Evolutionary conservation across 2,329 filamentous ascomycete genomes (phyloP), one percentile per base, ranked within the genome.

Genomic region (Penicillium palitans): DNA sequence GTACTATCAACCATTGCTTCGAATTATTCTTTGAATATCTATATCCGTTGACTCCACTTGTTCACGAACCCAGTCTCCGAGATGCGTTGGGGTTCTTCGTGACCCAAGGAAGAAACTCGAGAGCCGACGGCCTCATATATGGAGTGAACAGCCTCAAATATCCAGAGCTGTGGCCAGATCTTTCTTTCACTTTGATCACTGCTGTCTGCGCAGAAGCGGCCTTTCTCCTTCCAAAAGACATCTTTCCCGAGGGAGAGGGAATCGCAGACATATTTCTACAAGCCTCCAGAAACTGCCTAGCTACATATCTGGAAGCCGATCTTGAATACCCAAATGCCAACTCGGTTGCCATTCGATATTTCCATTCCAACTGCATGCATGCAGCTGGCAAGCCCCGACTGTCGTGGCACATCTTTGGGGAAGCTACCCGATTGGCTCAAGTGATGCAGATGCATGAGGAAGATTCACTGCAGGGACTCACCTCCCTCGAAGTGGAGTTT

Each of bases 401-500:
- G 21, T 79, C 78, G 5, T 80, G 78, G 76, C 76, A 79, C 48
- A 76, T 80, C 1, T 78, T 80, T 60, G 78, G 78, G 1, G 77
- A 80, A 57, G 78, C 78, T 1, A 74, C 74, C 4, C 68, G 77
- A 2, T 70, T 80, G 6, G 74, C 73, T 0, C 77, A 80, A 59
- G 73, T 74, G 1, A 79, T 80, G 77, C 70, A 76, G 15, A 61
- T 80, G 29, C 72, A 80, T 44, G 72, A 79, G 4, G 78, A 80
- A 59, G 66, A 69, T 0, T 75, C 77, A 0, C 59, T 76, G 0
- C 67, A 74, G n/a, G 72, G 68, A 0, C 61, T 79, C 1, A 60
- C 68, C 2, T 69, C 72, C 0, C 62, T 78, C 1, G 78, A 80
- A 54, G 76, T 76, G 0, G 76, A 66, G 45, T 59, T 67, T 4